Base-by-base conservation (phyloP, 2,329 filamentous ascomycete species). In the Cytospora piceicola region DNA sequence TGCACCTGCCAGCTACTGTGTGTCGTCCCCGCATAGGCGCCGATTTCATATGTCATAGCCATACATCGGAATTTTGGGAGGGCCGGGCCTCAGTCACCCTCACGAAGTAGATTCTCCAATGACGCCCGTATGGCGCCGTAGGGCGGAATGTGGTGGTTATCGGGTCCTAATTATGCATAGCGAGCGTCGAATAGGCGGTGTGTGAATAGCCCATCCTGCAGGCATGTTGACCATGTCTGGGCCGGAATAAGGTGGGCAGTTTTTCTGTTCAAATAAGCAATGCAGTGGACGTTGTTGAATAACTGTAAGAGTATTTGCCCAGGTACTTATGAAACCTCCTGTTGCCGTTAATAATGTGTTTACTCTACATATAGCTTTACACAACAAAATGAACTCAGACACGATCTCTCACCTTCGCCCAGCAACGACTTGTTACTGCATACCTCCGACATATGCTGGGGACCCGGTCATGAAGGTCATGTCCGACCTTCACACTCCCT, bases 51-150 rank as follows among this genome's bases (percentile, higher is more conserved):
- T 29, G 27, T 29, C 27, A 29, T 3, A 29, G 27, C 27, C 27
- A 52, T 42, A 34, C n/a, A 36, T 32, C 4, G 34, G 32, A 34
- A 34, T 5, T 5, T 29, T 29, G 27, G 27, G 5, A 34, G 52
- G n/a, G 27, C 12, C 60, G 60, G 60, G 34, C 51, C 20, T 56
- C 60, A 62, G 52, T 62, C 60, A 32, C 60, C 60, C 60, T 62
- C 36, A 27, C 29, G 36, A 56, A 6, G 39, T 34, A 9, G 29
- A 36, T 34, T 22, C 4, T 36, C 27, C 15, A 24, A 62, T 62
- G 60, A 62, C 60, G 27, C 24, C 52, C 53, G 20, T n/a, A 55
- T 14, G 17, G 12, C 34, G 15, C 52, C 53, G 20, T n/a, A 55
- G n/a, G 17, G 12, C 34, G 15, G 49, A 20, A 24, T 1, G 7